Conservation (phyloP, 345 rosid genomes). For the Salix viminalis region DNA sequence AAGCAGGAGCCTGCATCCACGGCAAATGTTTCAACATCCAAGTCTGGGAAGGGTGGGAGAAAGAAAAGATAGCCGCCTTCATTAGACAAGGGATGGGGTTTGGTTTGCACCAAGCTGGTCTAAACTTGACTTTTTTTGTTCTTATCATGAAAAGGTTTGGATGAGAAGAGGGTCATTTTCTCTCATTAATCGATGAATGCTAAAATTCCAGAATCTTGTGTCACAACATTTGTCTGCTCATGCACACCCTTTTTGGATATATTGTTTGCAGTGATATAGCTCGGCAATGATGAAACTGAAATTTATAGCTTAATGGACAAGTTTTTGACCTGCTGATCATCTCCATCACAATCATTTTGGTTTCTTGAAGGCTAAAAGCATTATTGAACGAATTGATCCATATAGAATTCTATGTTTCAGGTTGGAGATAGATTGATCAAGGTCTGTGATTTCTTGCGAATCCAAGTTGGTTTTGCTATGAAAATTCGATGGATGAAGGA, state of each 20-base stretch:
- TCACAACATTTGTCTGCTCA: not conserved
- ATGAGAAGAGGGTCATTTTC: not conserved
- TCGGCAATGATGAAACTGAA: no score
- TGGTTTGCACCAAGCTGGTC: not conserved
- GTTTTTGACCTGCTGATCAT: no score
- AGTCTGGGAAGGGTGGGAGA: conserved; percentile 75
- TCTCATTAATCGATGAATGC: not conserved
- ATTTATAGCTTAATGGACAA: no score
- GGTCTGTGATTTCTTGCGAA: no score
- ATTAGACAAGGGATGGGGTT: not conserved
- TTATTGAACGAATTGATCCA: no score
- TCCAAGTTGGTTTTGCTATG: no score
- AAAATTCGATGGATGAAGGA: no score
- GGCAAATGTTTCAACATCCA: conserved; percentile 46
- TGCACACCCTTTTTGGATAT: not conserved
- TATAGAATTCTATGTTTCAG: no score
- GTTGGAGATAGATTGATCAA: no score
- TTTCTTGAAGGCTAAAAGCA: no score
- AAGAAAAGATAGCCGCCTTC: conserved; percentile 64
- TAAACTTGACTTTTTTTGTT: not conserved
- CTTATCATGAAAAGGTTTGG: not conserved
- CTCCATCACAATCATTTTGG: no score
- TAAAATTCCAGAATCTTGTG: not conserved
- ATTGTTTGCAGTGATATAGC: no score
- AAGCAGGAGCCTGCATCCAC: conserved; percentile 70